These are phyloP conservation scores for Fusarium kyushuense DNA, from an alignment of 2,329 filamentous ascomycete species.

Conservation along the genomic window DNA sequence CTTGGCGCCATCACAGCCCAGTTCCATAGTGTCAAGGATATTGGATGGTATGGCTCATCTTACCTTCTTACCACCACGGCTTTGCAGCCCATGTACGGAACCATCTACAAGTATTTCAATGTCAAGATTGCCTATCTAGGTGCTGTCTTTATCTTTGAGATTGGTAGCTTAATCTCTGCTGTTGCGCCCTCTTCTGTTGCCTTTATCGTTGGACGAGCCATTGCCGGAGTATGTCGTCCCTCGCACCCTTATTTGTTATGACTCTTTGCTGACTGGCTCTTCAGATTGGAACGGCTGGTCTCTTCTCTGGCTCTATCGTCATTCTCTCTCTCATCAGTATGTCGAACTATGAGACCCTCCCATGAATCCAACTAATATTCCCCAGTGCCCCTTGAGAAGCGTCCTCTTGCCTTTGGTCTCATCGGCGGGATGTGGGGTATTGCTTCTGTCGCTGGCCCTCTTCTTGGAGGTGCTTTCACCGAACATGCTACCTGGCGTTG, in stretches of 20 bases:
- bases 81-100: conserved; percentile 63
- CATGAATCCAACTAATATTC: not conserved
- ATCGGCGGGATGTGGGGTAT: conserved; percentile 69
- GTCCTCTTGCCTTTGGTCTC: conserved; percentile 66
- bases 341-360: conserved; percentile 1
- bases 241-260: not conserved
- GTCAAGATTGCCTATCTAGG: conserved; percentile 61
- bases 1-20: conserved; percentile 64
- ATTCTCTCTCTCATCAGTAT: conserved; percentile 59
- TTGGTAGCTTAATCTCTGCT: conserved; percentile 60
- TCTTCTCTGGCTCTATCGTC: conserved; percentile 64
- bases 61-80: conserved; percentile 64
- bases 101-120: conserved; percentile 63
- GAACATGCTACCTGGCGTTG: conserved; percentile 64
- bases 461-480: conserved; percentile 64
- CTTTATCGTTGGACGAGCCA: conserved; percentile 65
- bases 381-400: conserved; percentile 64
- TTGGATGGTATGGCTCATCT: conserved; percentile 65
- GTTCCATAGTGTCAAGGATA: conserved; percentile 60
- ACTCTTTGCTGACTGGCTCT: conserved; percentile 12
- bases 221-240: conserved; percentile 57
- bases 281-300: conserved; percentile 62
- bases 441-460: conserved; percentile 63
- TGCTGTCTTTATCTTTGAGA: conserved; percentile 58
- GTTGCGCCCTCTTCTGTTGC: conserved; percentile 60